Evolutionary conservation across 1,139 yeast species (phyloP).

Genomic region (Blastobotrys persicus): DNA sequence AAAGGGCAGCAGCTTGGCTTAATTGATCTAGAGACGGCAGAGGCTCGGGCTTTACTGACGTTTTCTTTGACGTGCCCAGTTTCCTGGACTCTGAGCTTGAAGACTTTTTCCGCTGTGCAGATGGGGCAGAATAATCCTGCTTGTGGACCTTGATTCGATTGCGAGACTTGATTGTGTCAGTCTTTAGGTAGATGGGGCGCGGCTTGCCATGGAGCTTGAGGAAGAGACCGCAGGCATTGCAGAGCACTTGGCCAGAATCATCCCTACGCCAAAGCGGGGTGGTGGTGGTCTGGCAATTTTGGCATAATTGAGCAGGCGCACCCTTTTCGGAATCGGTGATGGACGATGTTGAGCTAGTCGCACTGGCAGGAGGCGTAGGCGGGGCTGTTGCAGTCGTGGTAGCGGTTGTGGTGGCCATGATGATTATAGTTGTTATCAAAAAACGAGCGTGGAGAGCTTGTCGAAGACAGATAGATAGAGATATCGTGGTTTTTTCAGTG

Average conservation of each 20-base stretch:
- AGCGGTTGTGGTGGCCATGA: slow-evolving; percentile 12
- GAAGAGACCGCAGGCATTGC: slow-evolving; percentile 94
- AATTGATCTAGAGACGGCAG: slow-evolving; percentile 13
- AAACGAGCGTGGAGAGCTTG: neutral
- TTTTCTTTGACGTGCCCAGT: slow-evolving; percentile 3
- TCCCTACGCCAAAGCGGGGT: slow-evolving; percentile 96
- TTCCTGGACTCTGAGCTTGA: slow-evolving; percentile 8
- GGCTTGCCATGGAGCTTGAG: slow-evolving; percentile 89
- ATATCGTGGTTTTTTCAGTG: slow-evolving; percentile 1
- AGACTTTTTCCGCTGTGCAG: slow-evolving; percentile 6
- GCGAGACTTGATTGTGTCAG: slow-evolving; percentile 87
- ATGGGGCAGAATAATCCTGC: neutral
- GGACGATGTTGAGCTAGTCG: slow-evolving; percentile 6
- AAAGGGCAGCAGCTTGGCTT: slow-evolving; percentile 1
- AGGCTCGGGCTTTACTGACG: neutral
- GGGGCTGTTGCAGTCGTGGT: slow-evolving; percentile 5
- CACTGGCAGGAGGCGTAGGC: neutral
- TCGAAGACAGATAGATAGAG: neutral
- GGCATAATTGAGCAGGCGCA: slow-evolving; percentile 47
- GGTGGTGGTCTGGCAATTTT: slow-evolving; percentile 86
- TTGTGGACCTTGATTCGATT: slow-evolving; percentile 58
- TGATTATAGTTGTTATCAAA: neutral
- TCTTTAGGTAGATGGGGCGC: slow-evolving; percentile 84
- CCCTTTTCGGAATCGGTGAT: neutral
- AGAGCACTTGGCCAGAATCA: slow-evolving; percentile 86